Evolutionary conservation across 306 rosid species (phyloP).

Genomic region (Boehmeria nivea): DNA sequence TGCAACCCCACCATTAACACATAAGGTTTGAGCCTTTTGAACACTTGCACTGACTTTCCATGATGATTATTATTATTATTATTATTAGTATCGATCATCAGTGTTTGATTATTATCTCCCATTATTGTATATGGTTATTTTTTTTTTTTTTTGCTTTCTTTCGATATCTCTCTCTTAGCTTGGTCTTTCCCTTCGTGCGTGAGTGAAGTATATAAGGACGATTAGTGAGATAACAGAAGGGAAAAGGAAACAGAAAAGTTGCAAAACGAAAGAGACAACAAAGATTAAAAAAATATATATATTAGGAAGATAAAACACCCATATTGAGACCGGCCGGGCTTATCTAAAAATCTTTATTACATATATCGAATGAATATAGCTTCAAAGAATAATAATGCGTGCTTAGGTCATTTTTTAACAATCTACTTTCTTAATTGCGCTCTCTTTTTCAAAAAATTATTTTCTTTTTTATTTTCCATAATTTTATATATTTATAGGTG

Average conservation of each 20-base stretch:
- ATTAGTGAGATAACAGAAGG: constrained; percentile 1
- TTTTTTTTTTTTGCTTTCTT: constrained; percentile 14
- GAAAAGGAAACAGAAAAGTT: neutral
- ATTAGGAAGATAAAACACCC: neutral
- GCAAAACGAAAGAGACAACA: neutral
- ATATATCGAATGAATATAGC: neutral
- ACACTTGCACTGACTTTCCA: neutral
- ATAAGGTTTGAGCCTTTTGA: constrained; percentile 51
- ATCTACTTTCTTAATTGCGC: neutral
- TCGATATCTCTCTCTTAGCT: neutral
- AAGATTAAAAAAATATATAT: neutral
- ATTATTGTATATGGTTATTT: neutral
- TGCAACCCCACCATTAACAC: constrained; percentile 49
- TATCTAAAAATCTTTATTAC: neutral
- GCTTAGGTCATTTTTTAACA: neutral
- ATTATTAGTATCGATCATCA: neutral
- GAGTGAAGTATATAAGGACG: neutral
- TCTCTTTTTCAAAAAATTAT: neutral
- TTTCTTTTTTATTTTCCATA: neutral
- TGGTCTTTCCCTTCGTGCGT: neutral
- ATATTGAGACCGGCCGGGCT: neutral
- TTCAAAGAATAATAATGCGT: neutral
- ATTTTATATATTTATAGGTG: neutral
- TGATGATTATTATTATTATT: too few species aligned
- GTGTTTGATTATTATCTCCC: constrained; percentile 1